A percentile compares a stretch with the other conserved stretches of the same genome.
phyloP scores from a whole-genome alignment of 306 rosid species.

The Hippophae tibetana region DNA sequence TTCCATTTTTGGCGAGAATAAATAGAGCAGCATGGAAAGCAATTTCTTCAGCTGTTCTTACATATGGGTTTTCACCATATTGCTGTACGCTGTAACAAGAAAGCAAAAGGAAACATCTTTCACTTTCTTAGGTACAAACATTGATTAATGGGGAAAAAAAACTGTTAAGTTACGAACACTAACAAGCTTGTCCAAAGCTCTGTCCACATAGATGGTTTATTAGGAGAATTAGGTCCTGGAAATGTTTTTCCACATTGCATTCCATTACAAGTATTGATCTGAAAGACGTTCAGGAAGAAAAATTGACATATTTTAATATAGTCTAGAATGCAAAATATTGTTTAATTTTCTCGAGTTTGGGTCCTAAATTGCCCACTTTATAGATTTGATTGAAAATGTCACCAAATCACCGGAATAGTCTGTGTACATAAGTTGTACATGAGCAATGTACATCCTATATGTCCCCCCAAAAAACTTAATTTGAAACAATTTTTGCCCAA shows the following conservation, averaged over 20 bases:
- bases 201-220: constrained; percentile 80
- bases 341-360: no score
- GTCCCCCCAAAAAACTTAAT: no score
- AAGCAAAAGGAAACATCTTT: neutral
- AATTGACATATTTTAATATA: neutral
- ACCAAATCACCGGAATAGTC: no score
- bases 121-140: neutral
- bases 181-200: constrained; percentile 96
- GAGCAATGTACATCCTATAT: no score
- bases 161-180: constrained; percentile 3
- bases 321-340: no score
- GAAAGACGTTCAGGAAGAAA: neutral
- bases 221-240: constrained; percentile 76
- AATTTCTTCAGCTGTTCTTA: constrained; percentile 27
- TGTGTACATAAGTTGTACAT: no score
- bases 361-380: no score
- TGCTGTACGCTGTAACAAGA: constrained; percentile 20
- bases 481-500: no score
- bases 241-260: constrained; percentile 65
- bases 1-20: constrained; percentile 27
- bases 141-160: neutral
- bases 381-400: no score
- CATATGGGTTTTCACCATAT: constrained; percentile 18
- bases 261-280: constrained; percentile 74
- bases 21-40: constrained; percentile 33